phyloP scores from a whole-genome alignment of 2,329 filamentous ascomycete species.

The Talaromyces sp. region DNA sequence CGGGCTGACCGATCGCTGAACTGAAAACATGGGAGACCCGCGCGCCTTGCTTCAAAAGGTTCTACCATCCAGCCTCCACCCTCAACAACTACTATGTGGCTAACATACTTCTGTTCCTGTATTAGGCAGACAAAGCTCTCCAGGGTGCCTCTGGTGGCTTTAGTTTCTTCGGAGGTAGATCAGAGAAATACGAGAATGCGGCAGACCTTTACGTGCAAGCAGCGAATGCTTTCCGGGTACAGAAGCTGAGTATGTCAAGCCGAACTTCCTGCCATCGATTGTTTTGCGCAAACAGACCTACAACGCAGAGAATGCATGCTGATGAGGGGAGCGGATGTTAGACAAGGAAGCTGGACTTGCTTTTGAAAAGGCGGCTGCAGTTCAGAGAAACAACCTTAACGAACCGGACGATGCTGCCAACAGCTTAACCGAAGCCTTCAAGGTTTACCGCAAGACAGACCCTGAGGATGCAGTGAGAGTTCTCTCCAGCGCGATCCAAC shows the following conservation, averaged over 20 bases:
- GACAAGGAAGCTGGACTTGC: constrained; percentile 81
- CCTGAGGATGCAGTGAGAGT: constrained; percentile 79
- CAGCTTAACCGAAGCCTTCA: constrained; percentile 84
- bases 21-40: constrained; percentile 65
- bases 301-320: not conserved
- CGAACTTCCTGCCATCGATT: not conserved
- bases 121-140: constrained; percentile 80
- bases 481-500: constrained; percentile 72
- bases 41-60: constrained; percentile 76
- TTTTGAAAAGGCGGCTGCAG: constrained; percentile 78
- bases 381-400: constrained; percentile 76
- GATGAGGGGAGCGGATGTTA: constrained; percentile 28
- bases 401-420: constrained; percentile 92
- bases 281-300: not conserved
- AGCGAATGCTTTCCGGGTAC: constrained; percentile 85
- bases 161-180: constrained; percentile 78
- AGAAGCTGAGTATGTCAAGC: constrained; percentile 65
- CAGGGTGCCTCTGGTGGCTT: constrained; percentile 74
- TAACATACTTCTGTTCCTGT: constrained; percentile 16
- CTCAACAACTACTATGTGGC: constrained; percentile 11
- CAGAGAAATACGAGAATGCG: constrained; percentile 86
- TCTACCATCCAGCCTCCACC: constrained; percentile 23
- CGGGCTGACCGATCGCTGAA: not conserved
- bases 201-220: constrained; percentile 84
- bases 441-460: constrained; percentile 83